Conservation (phyloP, 2,329 filamentous ascomycete species). For the Fusarium papillatum region DNA sequence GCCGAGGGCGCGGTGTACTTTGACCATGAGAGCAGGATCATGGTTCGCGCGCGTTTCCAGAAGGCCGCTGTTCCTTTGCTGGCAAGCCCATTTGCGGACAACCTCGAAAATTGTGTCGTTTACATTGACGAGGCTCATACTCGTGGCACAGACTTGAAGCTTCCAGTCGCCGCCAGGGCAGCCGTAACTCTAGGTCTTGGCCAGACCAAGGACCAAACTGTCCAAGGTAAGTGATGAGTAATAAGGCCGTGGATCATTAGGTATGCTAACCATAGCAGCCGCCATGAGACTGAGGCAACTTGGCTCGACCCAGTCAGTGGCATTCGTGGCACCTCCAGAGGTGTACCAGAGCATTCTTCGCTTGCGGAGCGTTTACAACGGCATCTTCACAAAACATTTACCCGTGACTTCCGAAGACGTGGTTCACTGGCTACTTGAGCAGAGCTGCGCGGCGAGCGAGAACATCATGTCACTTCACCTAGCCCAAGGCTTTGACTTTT, state of each 20-base stretch:
- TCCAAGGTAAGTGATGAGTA: conserved; percentile 64
- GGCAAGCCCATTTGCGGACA: conserved; percentile 67
- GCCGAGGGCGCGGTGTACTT: conserved; percentile 68
- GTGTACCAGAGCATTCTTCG: conserved; percentile 70
- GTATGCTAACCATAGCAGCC: conserved; percentile 55
- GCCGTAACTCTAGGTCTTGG: conserved; percentile 69
- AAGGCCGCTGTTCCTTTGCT: conserved; percentile 64
- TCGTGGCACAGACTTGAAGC: conserved; percentile 70
- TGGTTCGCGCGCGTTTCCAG: conserved; percentile 34
- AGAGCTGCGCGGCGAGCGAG: conserved; percentile 72
- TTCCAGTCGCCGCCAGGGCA: conserved; percentile 60
- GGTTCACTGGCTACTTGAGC: conserved; percentile 72
- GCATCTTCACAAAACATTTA: not conserved
- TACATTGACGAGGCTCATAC: conserved; percentile 75
- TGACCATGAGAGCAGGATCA: conserved; percentile 47
- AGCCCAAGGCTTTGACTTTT: conserved; percentile 73
- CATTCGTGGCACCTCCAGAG: conserved; percentile 70
- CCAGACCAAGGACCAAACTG: conserved; percentile 71
- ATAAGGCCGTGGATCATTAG: rapidly evolving
- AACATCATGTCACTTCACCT: conserved; percentile 70
- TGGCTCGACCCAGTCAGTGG: conserved; percentile 65
- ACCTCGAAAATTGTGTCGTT: conserved; percentile 65
- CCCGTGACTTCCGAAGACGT: conserved; percentile 34
- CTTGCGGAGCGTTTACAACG: conserved; percentile 50
- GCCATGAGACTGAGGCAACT: conserved; percentile 76